Evolutionary conservation across 768 basidiomycete genomes (phyloP).

Genomic region (Phlebiopsis flavidoalba): DNA sequence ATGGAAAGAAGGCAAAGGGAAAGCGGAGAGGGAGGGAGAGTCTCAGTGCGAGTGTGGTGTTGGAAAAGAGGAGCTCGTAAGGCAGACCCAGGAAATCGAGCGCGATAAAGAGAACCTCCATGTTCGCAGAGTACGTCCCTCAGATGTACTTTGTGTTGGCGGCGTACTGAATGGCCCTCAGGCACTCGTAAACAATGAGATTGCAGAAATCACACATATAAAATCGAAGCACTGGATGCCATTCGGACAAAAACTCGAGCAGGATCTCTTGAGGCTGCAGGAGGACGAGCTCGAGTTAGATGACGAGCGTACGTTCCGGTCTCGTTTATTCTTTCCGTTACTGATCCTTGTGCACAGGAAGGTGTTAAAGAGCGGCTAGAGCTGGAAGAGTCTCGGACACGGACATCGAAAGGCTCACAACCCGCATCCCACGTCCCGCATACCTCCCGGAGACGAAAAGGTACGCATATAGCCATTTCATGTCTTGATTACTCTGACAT

Average conservation of each 20-base stretch:
- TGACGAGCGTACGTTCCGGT: slow-evolving; percentile 73
- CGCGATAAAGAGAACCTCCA: slow-evolving; percentile 91
- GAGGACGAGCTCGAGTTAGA: slow-evolving; percentile 97
- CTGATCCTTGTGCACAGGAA: slow-evolving; percentile 50
- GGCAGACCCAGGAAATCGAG: slow-evolving; percentile 82
- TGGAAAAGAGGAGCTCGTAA: slow-evolving; percentile 77
- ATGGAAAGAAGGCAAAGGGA: slow-evolving; percentile 33
- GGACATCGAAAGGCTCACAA: slow-evolving; percentile 23
- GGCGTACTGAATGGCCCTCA: slow-evolving; percentile 26
- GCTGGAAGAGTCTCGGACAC: slow-evolving; percentile 50
- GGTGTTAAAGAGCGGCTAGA: slow-evolving; percentile 83
- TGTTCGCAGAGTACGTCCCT: slow-evolving; percentile 70
- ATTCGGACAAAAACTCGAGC: slow-evolving; percentile 75
- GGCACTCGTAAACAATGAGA: slow-evolving; percentile 84
- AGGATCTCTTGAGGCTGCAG: slow-evolving; percentile 78
- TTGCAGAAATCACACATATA: slow-evolving; percentile 74
- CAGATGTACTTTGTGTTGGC: not conserved
- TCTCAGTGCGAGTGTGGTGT: slow-evolving; percentile 58
- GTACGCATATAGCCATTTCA: slow-evolving; percentile 25
- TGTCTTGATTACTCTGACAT: not conserved
- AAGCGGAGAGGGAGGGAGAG: slow-evolving; percentile 58
- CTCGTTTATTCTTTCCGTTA: not conserved
- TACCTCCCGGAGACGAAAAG: slow-evolving; percentile 69
- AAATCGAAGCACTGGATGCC: slow-evolving; percentile 85
- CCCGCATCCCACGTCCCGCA: slow-evolving; percentile 40